phyloP scores from a whole-genome alignment of 2,329 filamentous ascomycete species.

The Penicillium sp. region DNA sequence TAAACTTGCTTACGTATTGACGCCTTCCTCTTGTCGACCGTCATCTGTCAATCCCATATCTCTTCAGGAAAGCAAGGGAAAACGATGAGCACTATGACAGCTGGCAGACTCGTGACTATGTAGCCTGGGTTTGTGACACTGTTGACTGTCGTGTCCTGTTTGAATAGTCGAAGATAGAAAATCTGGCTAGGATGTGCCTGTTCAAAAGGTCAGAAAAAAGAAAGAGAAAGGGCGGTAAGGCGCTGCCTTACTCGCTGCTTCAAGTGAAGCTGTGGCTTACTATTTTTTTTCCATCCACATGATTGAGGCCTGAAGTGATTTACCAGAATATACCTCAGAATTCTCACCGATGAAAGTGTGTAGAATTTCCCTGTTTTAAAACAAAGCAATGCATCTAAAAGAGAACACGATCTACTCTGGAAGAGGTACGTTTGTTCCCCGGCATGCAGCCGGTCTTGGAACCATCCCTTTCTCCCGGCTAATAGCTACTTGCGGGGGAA shows the following conservation, averaged over 20 bases:
- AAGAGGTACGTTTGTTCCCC: slow-evolving; percentile 28
- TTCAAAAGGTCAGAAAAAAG: slow-evolving; percentile 17
- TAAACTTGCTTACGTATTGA: background rate
- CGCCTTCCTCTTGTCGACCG: slow-evolving; percentile 3
- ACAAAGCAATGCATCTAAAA: slow-evolving; percentile 19
- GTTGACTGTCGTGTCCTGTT: slow-evolving; percentile 18
- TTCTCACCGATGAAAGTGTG: slow-evolving; percentile 6
- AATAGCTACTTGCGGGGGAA: slow-evolving; percentile 20
- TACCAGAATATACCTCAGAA: background rate
- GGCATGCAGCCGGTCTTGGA: slow-evolving; percentile 29
- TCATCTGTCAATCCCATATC: slow-evolving; percentile 3
- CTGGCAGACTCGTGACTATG: slow-evolving; percentile 26
- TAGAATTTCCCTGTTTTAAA: slow-evolving; percentile 5
- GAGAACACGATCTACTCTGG: slow-evolving; percentile 19
- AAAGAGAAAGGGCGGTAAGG: slow-evolving; percentile 20
- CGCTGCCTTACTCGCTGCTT: background rate
- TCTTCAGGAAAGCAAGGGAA: slow-evolving; percentile 1
- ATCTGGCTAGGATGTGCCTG: slow-evolving; percentile 18
- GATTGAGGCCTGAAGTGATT: slow-evolving; percentile 7
- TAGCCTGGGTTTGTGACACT: slow-evolving; percentile 21
- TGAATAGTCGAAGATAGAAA: slow-evolving; percentile 7
- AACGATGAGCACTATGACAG: slow-evolving; percentile 14
- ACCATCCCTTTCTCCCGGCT: slow-evolving; percentile 27
- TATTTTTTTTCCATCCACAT: slow-evolving; percentile 7
- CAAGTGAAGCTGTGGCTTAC: background rate